These are phyloP conservation scores for Penicillium sumatraense DNA, from an alignment of 2,329 filamentous ascomycete species.

Conservation along the genomic window DNA sequence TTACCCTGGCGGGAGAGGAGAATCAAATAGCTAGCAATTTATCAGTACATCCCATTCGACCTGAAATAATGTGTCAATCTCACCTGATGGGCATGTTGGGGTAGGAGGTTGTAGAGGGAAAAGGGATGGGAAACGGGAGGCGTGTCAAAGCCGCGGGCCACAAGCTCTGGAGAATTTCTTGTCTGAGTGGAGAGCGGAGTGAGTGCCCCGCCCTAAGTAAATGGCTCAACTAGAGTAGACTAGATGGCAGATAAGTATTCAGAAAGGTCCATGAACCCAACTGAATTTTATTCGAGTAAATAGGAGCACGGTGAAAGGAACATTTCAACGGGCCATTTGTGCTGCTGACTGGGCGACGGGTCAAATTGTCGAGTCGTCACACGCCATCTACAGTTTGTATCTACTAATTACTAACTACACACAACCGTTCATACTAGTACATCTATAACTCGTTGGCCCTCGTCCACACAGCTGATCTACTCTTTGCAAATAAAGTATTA, in stretches of 20 bases:
- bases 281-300: too few species aligned
- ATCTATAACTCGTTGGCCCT: too few species aligned
- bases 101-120: slow-evolving; percentile 9
- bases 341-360: neutral
- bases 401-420: neutral
- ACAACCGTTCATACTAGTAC: too few species aligned
- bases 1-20: slow-evolving; percentile 98
- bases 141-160: slow-evolving; percentile 19
- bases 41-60: slow-evolving; percentile 8
- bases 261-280: neutral
- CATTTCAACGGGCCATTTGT: neutral
- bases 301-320: too few species aligned
- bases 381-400: neutral
- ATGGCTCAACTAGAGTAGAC: neutral
- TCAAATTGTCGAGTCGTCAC: neutral
- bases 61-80: slow-evolving; percentile 16
- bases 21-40: slow-evolving; percentile 81
- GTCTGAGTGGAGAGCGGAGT: slow-evolving; percentile 28
- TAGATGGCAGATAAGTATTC: neutral
- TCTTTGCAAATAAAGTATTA: neutral
- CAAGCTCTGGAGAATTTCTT: slow-evolving; percentile 33
- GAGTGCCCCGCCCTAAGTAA: slow-evolving; percentile 30
- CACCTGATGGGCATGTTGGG: slow-evolving; percentile 42
- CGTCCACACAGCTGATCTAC: too few species aligned
- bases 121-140: slow-evolving; percentile 23